Conservation (phyloP, 1,284 basidiomycete species). For the Papiliotrema laurentii region DNA sequence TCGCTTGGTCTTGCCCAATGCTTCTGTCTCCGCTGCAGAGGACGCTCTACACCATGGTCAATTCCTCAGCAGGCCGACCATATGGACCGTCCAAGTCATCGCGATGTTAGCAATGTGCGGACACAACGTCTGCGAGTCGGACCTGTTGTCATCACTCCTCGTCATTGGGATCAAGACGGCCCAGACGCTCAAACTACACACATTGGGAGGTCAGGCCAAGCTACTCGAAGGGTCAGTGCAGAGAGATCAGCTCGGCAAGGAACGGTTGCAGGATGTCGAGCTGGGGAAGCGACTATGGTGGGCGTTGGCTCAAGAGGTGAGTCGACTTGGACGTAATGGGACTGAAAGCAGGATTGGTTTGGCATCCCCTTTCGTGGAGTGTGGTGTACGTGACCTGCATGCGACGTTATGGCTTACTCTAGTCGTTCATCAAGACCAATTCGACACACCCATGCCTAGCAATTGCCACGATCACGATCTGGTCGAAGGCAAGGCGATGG, state of each 20-base stretch:
- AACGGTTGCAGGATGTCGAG: conserved; percentile 11
- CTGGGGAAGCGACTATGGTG: conserved; percentile 20
- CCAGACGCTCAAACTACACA: conserved; percentile 18
- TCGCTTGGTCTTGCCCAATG: conserved; percentile 13
- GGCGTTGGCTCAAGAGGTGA: conserved; percentile 15
- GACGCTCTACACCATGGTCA: conserved; percentile 14
- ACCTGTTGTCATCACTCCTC: conserved; percentile 18
- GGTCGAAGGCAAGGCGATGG: not conserved
- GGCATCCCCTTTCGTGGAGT: conserved; percentile 15
- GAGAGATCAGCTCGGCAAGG: not conserved
- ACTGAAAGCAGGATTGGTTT: conserved; percentile 13
- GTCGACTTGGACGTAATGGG: not conserved
- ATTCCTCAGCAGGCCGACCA: conserved; percentile 15
- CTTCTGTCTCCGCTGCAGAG: conserved; percentile 14
- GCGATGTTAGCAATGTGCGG: conserved; percentile 19
- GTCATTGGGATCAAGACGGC: conserved; percentile 21
- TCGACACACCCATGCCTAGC: conserved; percentile 17
- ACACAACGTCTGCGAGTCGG: conserved; percentile 28
- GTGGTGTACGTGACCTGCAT: conserved; percentile 12
- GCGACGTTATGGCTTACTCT: not conserved
- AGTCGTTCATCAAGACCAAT: conserved; percentile 20
- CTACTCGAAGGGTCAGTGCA: no score
- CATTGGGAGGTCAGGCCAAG: conserved; percentile 4
- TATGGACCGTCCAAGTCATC: conserved; percentile 20
- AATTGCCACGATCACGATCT: conserved; percentile 18